A percentile compares a stretch with the other conserved stretches of the same genome.
phyloP scores from a whole-genome alignment of 805 yeast species.

The Phaffomyces antillensis region DNA sequence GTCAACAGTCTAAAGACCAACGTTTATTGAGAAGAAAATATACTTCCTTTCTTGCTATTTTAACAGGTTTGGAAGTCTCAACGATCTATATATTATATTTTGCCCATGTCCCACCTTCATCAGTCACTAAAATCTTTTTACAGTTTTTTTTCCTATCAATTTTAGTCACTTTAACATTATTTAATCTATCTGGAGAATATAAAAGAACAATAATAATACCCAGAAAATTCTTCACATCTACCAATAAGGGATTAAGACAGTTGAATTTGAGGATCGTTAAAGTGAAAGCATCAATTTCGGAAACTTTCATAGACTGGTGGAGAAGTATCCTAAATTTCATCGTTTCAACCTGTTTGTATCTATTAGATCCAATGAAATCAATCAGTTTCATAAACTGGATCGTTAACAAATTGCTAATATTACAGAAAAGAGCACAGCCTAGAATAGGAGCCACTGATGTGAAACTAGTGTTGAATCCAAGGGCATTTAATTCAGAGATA shows the following conservation, averaged over 20 bases:
- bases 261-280: conserved; percentile 73
- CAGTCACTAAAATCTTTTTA: conserved; percentile 30
- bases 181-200: conserved; percentile 86
- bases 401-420: conserved; percentile 6
- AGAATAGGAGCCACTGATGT: conserved; percentile 73
- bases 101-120: conserved; percentile 33
- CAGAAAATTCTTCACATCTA: conserved; percentile 65
- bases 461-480: conserved; percentile 71
- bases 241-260: conserved; percentile 85
- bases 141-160: conserved; percentile 55
- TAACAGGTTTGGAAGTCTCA: conserved; percentile 34
- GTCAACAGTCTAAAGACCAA: conserved; percentile 76
- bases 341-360: conserved; percentile 11
- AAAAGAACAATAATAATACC: conserved; percentile 78
- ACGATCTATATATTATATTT: conserved; percentile 32
- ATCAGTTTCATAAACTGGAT: conserved; percentile 8
- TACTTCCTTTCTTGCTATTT: conserved; percentile 31
- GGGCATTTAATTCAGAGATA: conserved; percentile 74
- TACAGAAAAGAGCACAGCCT: conserved; percentile 43
- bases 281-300: conserved; percentile 36
- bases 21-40: conserved; percentile 47
- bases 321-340: conserved; percentile 23
- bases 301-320: conserved; percentile 28
- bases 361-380: conserved; percentile 10
- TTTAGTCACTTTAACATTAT: conserved; percentile 62